Percentiles rank a stretch among this genome's conserved stretches.
Evolutionary conservation across 2,329 filamentous ascomycete species (phyloP).

Genomic region (Fusarium proliferatum): DNA sequence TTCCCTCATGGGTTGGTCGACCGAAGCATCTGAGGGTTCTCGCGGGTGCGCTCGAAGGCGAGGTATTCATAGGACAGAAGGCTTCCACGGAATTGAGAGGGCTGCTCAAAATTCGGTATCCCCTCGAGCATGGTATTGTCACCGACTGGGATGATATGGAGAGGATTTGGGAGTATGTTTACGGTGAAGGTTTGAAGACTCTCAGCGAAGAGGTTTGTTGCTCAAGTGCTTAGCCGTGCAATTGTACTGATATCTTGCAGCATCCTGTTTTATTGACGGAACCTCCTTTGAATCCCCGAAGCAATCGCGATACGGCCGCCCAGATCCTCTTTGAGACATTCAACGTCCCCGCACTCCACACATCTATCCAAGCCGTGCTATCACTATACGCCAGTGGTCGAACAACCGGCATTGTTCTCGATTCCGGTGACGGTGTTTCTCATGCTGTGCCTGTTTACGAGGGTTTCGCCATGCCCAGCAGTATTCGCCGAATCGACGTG

Average conservation of each 20-base stretch:
- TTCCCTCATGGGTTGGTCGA: conserved; percentile 95
- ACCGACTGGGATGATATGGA: conserved; percentile 99
- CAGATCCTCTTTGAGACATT: conserved; percentile 99
- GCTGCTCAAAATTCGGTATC: conserved; percentile 94
- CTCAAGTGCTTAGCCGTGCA: not conserved
- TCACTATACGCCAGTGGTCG: conserved; percentile 96
- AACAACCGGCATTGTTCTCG: conserved; percentile 94
- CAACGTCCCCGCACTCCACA: conserved; percentile 96
- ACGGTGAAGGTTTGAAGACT: conserved; percentile 94
- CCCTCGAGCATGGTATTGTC: conserved; percentile 96
- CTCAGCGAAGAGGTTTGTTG: conserved; percentile 87
- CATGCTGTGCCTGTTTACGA: conserved; percentile 98
- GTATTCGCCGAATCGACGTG: conserved; percentile 94
- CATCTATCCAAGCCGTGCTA: conserved; percentile 95
- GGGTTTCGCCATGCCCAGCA: conserved; percentile 95
- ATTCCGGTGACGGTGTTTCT: conserved; percentile 95
- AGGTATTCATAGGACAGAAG: conserved; percentile 95
- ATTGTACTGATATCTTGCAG: conserved; percentile 48
- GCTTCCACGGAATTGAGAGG: conserved; percentile 89
- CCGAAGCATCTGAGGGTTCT: conserved; percentile 95
- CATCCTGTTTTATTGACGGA: conserved; percentile 97
- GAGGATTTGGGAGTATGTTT: conserved; percentile 98
- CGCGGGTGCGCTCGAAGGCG: conserved; percentile 95
- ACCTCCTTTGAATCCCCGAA: conserved; percentile 92
- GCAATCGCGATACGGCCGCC: conserved; percentile 94